Conservation (phyloP, 345 rosid genomes). For the Xanthoceras sorbifolium region DNA sequence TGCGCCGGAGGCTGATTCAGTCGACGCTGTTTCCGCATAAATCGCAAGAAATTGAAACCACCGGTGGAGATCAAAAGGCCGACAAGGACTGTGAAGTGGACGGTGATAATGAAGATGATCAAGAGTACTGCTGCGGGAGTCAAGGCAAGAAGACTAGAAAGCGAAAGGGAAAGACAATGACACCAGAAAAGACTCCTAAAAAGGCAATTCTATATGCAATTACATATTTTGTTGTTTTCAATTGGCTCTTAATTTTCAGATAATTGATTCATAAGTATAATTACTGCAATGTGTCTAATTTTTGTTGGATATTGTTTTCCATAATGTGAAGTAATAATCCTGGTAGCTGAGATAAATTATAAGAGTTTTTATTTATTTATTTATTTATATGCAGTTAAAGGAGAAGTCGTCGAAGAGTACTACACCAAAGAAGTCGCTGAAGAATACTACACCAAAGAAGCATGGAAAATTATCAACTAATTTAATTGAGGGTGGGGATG, state of each 20-base stretch:
- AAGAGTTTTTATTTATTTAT: background rate
- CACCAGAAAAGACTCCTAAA: conserved; percentile 46
- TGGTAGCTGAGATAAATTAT: background rate
- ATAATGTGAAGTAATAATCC: too few relatives aligned
- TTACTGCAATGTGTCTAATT: background rate
- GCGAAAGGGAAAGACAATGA: conserved; percentile 46
- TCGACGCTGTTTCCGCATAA: conserved; percentile 64
- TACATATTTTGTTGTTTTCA: background rate
- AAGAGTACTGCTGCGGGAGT: conserved; percentile 43
- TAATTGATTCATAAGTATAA: background rate
- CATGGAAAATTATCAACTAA: conserved; percentile 34
- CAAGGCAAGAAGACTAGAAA: conserved; percentile 61
- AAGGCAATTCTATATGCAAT: conserved; percentile 40
- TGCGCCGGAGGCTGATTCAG: conserved; percentile 74
- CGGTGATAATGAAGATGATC: conserved; percentile 25
- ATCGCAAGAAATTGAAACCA: conserved; percentile 37
- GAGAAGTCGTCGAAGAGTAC: conserved; percentile 45
- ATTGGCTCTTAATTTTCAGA: background rate
- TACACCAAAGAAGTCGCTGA: conserved; percentile 64
- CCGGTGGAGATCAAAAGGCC: conserved; percentile 30
- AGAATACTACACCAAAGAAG: conserved; percentile 57
- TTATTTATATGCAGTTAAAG: conserved; percentile 22
- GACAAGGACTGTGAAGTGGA: conserved; percentile 27
- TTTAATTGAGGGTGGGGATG: conserved; percentile 24
- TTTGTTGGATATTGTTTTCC: too few relatives aligned